These are phyloP conservation scores for Osmanthus fragrans DNA, from an alignment of 257 asterid genomes.

Conservation along the genomic window DNA sequence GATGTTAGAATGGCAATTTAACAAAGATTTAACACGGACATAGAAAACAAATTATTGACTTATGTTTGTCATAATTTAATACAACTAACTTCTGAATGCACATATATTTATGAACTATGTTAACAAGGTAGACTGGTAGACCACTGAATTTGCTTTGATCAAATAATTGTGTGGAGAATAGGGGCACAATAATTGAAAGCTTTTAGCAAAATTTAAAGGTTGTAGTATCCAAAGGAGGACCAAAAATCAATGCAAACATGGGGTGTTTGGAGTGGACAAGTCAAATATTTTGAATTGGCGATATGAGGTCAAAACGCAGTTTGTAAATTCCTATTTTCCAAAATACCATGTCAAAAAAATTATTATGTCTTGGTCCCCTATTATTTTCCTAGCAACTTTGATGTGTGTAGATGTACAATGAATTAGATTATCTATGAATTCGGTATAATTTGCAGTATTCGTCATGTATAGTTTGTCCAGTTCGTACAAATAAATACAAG, in stretches of 20 bases:
- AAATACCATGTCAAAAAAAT: not conserved
- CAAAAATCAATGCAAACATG: slow-evolving; percentile 37
- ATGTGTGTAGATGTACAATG: too few relatives aligned
- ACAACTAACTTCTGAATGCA: too few relatives aligned
- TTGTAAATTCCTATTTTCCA: slow-evolving; percentile 38
- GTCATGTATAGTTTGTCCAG: not conserved
- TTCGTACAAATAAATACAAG: too few relatives aligned
- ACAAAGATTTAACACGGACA: too few relatives aligned
- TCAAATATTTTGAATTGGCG: slow-evolving; percentile 34
- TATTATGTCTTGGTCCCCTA: not conserved
- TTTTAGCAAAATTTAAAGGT: not conserved
- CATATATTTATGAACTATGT: not conserved
- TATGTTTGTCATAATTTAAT: too few relatives aligned
- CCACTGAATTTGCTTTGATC: not conserved
- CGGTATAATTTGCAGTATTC: too few relatives aligned
- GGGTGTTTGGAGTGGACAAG: slow-evolving; percentile 36
- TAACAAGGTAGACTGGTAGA: not conserved
- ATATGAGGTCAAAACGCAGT: slow-evolving; percentile 56
- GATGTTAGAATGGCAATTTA: too few relatives aligned
- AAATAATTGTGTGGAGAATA: not conserved
- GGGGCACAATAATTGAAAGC: not conserved
- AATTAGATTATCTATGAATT: too few relatives aligned
- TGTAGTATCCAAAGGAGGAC: slow-evolving; percentile 14
- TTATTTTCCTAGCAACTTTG: not conserved
- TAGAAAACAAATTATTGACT: too few relatives aligned